Evolutionary conservation across 768 basidiomycete species (phyloP).

Genomic region (Mycena sanguinolenta): DNA sequence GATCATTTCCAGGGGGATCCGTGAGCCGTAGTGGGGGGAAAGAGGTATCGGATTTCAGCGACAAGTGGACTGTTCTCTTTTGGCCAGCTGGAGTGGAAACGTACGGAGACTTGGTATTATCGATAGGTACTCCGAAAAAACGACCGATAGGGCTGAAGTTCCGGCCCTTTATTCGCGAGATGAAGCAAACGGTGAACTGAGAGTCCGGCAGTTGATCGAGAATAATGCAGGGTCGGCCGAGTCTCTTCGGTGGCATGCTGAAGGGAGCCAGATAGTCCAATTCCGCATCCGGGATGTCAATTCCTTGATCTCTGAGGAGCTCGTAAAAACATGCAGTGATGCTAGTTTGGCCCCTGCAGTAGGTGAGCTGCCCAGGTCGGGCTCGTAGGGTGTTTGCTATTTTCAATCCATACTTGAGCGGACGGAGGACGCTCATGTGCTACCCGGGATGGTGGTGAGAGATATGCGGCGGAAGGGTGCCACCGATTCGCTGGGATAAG

Average conservation of each 20-base stretch:
- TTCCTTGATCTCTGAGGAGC: slow-evolving; percentile 8
- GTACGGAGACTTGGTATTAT: neutral
- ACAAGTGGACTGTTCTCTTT: neutral
- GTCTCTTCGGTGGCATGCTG: neutral
- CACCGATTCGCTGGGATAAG: too few species aligned
- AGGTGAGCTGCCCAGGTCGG: slow-evolving; percentile 24
- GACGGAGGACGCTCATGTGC: neutral
- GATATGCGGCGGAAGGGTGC: too few species aligned
- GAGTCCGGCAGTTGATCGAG: slow-evolving; percentile 10
- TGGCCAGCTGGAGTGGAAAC: neutral
- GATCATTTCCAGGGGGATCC: neutral
- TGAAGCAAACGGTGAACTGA: slow-evolving; percentile 18
- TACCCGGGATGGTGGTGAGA: too few species aligned
- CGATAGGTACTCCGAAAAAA: slow-evolving; percentile 25
- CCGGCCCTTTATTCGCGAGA: slow-evolving; percentile 14
- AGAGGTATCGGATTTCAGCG: neutral
- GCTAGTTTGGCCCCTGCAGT: slow-evolving; percentile 16
- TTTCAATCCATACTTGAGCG: slow-evolving; percentile 6
- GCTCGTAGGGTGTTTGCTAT: slow-evolving; percentile 1
- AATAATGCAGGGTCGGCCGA: slow-evolving; percentile 32
- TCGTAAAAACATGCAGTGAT: slow-evolving; percentile 31
- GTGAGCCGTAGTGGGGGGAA: slow-evolving; percentile 22
- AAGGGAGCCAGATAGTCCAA: neutral
- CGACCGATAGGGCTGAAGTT: slow-evolving; percentile 23
- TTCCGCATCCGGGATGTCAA: slow-evolving; percentile 5